phyloP scores from a whole-genome alignment of 2,329 filamentous ascomycete species.

The Trichoderma oligosporum region DNA sequence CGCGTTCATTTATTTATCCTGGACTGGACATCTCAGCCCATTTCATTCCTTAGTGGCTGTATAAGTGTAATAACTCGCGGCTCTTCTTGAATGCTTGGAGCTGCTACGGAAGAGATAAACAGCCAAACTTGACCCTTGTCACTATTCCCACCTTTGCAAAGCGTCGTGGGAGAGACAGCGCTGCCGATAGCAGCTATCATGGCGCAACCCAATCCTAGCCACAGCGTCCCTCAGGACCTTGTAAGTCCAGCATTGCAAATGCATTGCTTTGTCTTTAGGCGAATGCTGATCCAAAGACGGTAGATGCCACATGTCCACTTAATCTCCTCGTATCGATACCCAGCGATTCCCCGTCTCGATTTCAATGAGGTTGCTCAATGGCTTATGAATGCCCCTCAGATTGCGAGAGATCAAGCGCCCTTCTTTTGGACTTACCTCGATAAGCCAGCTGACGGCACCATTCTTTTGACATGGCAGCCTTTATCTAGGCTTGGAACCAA shows the following conservation, averaged over 20 bases:
- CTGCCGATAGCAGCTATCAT: slow-evolving; percentile 27
- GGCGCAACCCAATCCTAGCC: slow-evolving; percentile 42
- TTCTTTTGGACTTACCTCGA: slow-evolving; percentile 94
- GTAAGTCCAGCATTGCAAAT: slow-evolving; percentile 31
- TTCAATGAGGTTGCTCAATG: slow-evolving; percentile 77
- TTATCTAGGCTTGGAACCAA: slow-evolving; percentile 64
- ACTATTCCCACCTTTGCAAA: slow-evolving; percentile 13
- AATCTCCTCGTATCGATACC: slow-evolving; percentile 78
- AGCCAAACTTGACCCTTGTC: not conserved
- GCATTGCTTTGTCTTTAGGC: not conserved
- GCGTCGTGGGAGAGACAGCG: not conserved
- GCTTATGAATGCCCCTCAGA: slow-evolving; percentile 77
- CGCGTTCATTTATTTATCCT: slow-evolving; percentile 8
- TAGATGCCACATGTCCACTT: slow-evolving; percentile 88
- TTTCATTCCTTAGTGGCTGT: not conserved
- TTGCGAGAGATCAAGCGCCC: slow-evolving; percentile 77
- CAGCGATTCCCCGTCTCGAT: slow-evolving; percentile 65
- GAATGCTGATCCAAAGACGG: slow-evolving; percentile 22
- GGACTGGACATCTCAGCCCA: not conserved
- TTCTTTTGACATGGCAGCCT: slow-evolving; percentile 87
- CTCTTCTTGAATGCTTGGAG: not conserved
- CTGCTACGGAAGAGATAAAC: not conserved
- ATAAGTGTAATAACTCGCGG: not conserved
- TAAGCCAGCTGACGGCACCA: slow-evolving; percentile 72
- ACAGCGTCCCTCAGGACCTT: slow-evolving; percentile 42